Conservation (phyloP, 148 eudicot genomes). For the Chenopodium formosanum region DNA sequence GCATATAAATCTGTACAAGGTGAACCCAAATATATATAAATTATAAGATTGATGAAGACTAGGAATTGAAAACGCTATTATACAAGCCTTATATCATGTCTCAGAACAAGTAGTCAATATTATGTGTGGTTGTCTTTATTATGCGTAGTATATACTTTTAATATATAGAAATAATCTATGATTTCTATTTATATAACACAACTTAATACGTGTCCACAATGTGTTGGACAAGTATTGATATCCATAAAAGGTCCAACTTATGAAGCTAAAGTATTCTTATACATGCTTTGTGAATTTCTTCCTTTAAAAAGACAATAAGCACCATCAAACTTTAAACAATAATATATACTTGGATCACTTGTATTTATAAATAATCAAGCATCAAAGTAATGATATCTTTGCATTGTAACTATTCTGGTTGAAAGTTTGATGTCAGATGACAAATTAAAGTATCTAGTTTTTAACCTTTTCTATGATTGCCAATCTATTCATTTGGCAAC, state of each 20-base stretch:
- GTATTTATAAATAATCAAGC: background rate
- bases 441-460: background rate
- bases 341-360: background rate
- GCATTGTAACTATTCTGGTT: background rate
- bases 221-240: background rate
- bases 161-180: background rate
- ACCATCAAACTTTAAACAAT: background rate
- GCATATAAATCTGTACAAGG: too few species aligned
- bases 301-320: background rate
- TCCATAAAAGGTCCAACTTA: background rate
- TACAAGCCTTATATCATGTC: background rate
- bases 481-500: constrained; percentile 4
- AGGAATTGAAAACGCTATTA: too few species aligned
- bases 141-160: background rate
- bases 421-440: constrained; percentile 13
- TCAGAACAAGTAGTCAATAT: background rate
- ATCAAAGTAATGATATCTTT: background rate
- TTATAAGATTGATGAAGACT: too few species aligned
- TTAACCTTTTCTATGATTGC: constrained; percentile 8
- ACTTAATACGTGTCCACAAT: background rate
- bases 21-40: too few species aligned
- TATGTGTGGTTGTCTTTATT: background rate
- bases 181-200: background rate
- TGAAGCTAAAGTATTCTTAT: background rate
- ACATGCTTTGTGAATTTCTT: background rate